A percentile compares a stretch with the other conserved stretches of the same genome.
These are phyloP conservation scores for Phytophthora constricta DNA, from an alignment of 352 stramenopile genomes.

Conservation along the genomic window DNA sequence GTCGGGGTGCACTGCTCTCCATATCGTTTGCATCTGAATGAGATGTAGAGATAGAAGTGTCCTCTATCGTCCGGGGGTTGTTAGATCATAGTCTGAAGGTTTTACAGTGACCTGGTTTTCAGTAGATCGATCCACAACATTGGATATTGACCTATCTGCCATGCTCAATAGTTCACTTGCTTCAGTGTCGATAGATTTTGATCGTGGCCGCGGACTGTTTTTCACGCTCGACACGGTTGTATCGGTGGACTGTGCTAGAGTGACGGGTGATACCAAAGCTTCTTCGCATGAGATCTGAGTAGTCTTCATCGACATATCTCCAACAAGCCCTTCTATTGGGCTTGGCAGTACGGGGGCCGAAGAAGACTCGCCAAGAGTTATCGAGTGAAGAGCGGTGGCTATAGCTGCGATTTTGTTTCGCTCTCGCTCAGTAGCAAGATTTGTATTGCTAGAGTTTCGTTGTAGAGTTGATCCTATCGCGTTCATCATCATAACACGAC, in stretches of 20 bases:
- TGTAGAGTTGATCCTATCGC: slow-evolving; percentile 13
- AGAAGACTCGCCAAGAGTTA: slow-evolving; percentile 14
- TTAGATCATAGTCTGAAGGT: background rate
- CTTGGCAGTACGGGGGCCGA: slow-evolving; percentile 26
- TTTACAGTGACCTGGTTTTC: background rate
- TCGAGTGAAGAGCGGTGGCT: background rate
- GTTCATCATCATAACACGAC: slow-evolving; percentile 25
- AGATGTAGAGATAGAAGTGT: background rate
- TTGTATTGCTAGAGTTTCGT: slow-evolving; percentile 6
- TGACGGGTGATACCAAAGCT: too few relatives aligned
- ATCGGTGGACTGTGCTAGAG: slow-evolving; percentile 3
- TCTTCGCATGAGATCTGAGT: background rate
- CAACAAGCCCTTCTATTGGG: slow-evolving; percentile 1
- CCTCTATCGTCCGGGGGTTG: background rate
- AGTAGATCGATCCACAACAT: background rate
- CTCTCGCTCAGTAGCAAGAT: slow-evolving; percentile 4
- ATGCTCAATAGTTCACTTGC: background rate
- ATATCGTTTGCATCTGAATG: background rate
- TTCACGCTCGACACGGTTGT: background rate
- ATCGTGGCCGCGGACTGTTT: slow-evolving; percentile 2
- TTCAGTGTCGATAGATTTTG: slow-evolving; percentile 6
- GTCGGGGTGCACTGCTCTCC: background rate
- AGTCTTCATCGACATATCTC: background rate
- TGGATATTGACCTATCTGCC: background rate
- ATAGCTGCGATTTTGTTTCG: slow-evolving; percentile 5